Evolutionary conservation across 2,329 filamentous ascomycete species (phyloP), one percentile per base, ranked within the genome.

Genomic region (Microcyclosporella mali): DNA sequence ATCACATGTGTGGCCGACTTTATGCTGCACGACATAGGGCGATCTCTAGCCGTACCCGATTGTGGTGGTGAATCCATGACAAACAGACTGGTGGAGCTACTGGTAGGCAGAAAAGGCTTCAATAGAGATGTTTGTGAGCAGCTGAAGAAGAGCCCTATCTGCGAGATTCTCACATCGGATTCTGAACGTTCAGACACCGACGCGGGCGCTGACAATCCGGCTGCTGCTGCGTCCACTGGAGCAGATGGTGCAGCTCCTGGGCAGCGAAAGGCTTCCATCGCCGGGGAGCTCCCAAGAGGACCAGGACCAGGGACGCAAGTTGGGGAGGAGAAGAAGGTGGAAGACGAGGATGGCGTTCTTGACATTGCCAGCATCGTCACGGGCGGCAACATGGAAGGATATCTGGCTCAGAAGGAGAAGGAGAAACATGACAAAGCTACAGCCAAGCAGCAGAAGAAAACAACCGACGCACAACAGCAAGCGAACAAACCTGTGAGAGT

Each of bases 21-120:
- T 57, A 70, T 81, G 34, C 77, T 94, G 69, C 74, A 88, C 65
- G 74, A 85, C 66, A 69, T 81, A 59, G 75, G 79, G 60, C 66
- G 78, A 74, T 67, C 83, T 62, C 64, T 78, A 61, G 67, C 81
- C 50, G 47, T 85, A 53, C 59, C 76, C 40, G 69, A 81, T 11
- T 92, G 87, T 47, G 92, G 92, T 51, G 92, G 92, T 38, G 85
- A 95, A 56, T 80, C 84, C 2, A 87, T 97, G 71, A 97, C 90
- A 0, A 75, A 78, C 55, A 75, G 79, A 46, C 72, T 97, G 31
- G 64, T 80, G 33, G 75, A 82, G 54, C 71, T 92, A 45, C 70
- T 97, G 32, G 51, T 46, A 4, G 67, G 65, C 16, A 51, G 70
- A 2, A 77, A 77, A 52, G 74, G 73, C 1, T 79, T 81, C 53